phyloP scores from a whole-genome alignment of 352 stramenopile species.

The Phytophthora boehmeriae region DNA sequence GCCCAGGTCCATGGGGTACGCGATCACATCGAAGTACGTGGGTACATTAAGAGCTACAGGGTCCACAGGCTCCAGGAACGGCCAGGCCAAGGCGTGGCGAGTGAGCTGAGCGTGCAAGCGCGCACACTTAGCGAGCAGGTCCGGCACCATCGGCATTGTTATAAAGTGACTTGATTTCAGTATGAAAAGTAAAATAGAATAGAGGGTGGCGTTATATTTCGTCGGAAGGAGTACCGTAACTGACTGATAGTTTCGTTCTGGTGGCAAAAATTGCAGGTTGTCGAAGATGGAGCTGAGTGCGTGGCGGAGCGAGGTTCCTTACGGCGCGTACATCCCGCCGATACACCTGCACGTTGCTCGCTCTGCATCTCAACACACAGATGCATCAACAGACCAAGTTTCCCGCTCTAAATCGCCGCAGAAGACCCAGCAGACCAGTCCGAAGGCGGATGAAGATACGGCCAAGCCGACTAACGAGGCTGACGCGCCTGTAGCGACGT shows the following conservation, averaged over 20 bases:
- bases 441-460: not conserved
- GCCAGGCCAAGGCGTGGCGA: slow-evolving; percentile 70
- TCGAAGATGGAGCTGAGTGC: slow-evolving; percentile 29
- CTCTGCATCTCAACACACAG: not conserved
- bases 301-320: slow-evolving; percentile 44
- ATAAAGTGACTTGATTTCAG: not conserved
- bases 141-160: slow-evolving; percentile 41
- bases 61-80: slow-evolving; percentile 96
- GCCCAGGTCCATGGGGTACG: slow-evolving; percentile 97
- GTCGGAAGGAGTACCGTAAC: too few species aligned
- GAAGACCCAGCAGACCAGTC: slow-evolving; percentile 8
- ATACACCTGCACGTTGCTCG: slow-evolving; percentile 44
- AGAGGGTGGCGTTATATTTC: too few species aligned
- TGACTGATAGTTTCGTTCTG: too few species aligned
- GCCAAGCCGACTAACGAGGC: slow-evolving; percentile 1
- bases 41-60: slow-evolving; percentile 92
- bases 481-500: slow-evolving; percentile 14
- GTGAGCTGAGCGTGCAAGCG: slow-evolving; percentile 71
- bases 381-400: slow-evolving; percentile 3
- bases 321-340: slow-evolving; percentile 51
- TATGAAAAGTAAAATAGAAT: not conserved
- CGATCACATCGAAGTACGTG: slow-evolving; percentile 95
- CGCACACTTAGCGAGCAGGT: slow-evolving; percentile 54
- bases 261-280: too few species aligned
- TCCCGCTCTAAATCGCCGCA: slow-evolving; percentile 13